Evolutionary conservation across 2,329 filamentous ascomycete genomes (phyloP).

Genomic region (Thermochaetoides dissita): DNA sequence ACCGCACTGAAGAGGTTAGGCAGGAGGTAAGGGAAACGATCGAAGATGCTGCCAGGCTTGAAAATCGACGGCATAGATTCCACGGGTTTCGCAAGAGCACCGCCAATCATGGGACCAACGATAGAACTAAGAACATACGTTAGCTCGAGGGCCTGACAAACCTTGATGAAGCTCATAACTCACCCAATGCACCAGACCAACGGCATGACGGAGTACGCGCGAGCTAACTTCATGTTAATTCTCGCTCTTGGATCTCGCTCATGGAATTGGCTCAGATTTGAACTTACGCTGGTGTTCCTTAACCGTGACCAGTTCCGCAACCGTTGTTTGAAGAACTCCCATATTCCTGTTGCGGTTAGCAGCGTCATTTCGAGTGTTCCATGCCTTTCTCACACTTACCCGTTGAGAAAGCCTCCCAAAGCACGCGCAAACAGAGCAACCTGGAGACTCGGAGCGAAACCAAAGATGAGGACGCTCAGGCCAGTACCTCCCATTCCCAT

Average conservation of each 20-base stretch:
- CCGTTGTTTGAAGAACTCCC: slow-evolving; percentile 86
- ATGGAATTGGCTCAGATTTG: not conserved
- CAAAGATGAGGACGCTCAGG: slow-evolving; percentile 83
- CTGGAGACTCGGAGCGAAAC: slow-evolving; percentile 70
- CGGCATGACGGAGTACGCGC: slow-evolving; percentile 94
- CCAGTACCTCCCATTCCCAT: slow-evolving; percentile 84
- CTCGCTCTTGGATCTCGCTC: slow-evolving; percentile 5
- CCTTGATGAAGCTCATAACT: slow-evolving; percentile 15
- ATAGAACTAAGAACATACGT: slow-evolving; percentile 51
- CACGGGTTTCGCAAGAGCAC: slow-evolving; percentile 75
- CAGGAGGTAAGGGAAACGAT: slow-evolving; percentile 75
- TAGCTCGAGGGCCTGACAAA: not conserved
- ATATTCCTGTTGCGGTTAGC: slow-evolving; percentile 53
- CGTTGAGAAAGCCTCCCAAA: slow-evolving; percentile 81
- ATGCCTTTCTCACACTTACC: slow-evolving; percentile 39
- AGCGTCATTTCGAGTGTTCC: not conserved
- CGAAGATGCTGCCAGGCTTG: slow-evolving; percentile 60
- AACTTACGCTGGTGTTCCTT: slow-evolving; percentile 80
- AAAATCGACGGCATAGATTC: slow-evolving; percentile 68
- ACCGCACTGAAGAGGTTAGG: slow-evolving; percentile 80
- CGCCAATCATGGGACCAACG: slow-evolving; percentile 80
- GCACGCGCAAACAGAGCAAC: slow-evolving; percentile 78
- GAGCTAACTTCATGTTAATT: slow-evolving; percentile 38
- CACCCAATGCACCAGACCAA: slow-evolving; percentile 94
- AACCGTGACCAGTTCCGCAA: slow-evolving; percentile 81